Conservation (phyloP, 768 basidiomycete genomes). For the Boletellus sp. region DNA sequence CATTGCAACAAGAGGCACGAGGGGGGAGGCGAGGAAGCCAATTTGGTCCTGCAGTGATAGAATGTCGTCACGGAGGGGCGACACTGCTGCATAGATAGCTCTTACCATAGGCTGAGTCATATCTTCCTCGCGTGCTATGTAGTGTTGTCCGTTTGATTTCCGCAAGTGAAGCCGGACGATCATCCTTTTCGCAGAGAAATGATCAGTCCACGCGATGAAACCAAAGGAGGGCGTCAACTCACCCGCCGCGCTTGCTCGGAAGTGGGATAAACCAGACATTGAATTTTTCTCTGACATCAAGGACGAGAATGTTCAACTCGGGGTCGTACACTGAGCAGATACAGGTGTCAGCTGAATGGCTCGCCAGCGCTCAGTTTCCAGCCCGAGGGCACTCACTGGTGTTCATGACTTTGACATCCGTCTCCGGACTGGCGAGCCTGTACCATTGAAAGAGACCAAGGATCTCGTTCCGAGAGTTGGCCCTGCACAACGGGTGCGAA, state of each 20-base stretch:
- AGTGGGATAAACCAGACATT: conserved; percentile 46
- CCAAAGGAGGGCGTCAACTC: conserved; percentile 7
- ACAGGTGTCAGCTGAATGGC: background rate
- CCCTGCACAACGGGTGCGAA: conserved; percentile 54
- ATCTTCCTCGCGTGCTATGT: conserved; percentile 57
- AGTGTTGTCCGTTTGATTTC: conserved; percentile 37
- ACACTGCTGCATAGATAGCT: background rate
- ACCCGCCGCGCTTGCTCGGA: conserved; percentile 48
- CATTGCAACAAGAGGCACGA: conserved; percentile 12
- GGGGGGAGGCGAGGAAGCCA: conserved; percentile 19
- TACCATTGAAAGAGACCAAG: conserved; percentile 67
- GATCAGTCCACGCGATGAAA: background rate
- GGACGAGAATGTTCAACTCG: conserved; percentile 36
- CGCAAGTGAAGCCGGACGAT: conserved; percentile 50
- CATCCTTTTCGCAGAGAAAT: conserved; percentile 32
- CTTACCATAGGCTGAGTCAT: conserved; percentile 53
- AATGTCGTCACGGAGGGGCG: background rate
- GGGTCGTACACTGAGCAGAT: conserved; percentile 45
- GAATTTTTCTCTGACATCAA: conserved; percentile 47
- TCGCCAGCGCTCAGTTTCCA: background rate
- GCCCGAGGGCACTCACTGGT: conserved; percentile 38
- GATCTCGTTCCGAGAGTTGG: conserved; percentile 52
- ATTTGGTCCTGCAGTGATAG: conserved; percentile 18
- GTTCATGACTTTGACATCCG: conserved; percentile 38
- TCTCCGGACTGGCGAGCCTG: conserved; percentile 54